These are phyloP conservation scores for Penicillium sp. DNA, from an alignment of 2,329 filamentous ascomycete species.

Conservation along the genomic window DNA sequence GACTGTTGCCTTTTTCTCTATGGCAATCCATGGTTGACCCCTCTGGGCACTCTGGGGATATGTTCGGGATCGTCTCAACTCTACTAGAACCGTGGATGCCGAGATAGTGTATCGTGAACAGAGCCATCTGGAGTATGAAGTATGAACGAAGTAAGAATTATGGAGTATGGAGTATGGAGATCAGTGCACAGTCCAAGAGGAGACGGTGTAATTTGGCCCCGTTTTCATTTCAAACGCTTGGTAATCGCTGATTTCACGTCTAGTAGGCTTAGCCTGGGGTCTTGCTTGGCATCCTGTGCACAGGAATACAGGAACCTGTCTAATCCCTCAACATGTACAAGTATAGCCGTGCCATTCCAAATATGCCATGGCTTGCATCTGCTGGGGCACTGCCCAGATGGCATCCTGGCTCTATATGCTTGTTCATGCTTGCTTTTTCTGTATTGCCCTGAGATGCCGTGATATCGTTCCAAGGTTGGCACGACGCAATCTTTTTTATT, in stretches of 20 bases:
- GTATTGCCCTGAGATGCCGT: too few relatives aligned
- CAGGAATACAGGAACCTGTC: too few relatives aligned
- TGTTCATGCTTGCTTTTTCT: slow-evolving; percentile 4
- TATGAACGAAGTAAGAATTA: too few relatives aligned
- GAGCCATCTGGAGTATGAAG: too few relatives aligned
- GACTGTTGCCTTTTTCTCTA: background rate
- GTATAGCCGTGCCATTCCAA: too few relatives aligned
- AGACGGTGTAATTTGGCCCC: background rate
- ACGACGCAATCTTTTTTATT: too few relatives aligned
- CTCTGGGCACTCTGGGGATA: background rate
- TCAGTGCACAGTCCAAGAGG: too few relatives aligned
- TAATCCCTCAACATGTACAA: too few relatives aligned
- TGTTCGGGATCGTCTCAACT: background rate
- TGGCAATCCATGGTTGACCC: slow-evolving; percentile 1
- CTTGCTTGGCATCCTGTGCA: background rate
- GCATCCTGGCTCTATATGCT: background rate
- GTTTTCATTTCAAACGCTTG: background rate
- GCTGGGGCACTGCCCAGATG: background rate
- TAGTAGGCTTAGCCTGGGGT: slow-evolving; percentile 11
- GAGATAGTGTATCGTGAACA: too few relatives aligned
- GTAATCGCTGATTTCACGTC: slow-evolving; percentile 12
- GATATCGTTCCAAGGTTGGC: too few relatives aligned
- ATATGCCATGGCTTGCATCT: background rate
- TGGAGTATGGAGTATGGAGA: too few relatives aligned
- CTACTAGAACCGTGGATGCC: background rate